phyloP scores from a whole-genome alignment of 2,329 filamentous ascomycete genomes.

The Coniochaeta pulveracea region DNA sequence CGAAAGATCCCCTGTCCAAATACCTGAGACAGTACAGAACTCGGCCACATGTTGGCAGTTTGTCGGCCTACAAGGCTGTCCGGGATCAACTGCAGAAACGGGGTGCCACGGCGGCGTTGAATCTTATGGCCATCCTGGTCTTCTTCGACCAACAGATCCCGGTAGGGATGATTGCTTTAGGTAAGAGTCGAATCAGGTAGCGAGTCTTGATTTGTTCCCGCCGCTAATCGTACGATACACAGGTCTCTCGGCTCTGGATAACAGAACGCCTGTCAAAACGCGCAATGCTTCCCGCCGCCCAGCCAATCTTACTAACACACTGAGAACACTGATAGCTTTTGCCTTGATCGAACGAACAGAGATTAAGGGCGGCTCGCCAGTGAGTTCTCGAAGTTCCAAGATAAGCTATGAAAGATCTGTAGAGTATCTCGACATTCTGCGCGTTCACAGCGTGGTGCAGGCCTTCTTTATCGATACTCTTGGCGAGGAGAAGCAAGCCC shows the following conservation, averaged over 20 bases:
- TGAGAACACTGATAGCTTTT: constrained; percentile 38
- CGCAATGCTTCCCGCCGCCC: constrained; percentile 23
- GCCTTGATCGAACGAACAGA: constrained; percentile 40
- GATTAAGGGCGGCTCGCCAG: constrained; percentile 25
- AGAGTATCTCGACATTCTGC: constrained; percentile 36
- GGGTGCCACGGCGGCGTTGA: constrained; percentile 42
- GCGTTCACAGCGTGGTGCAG: constrained; percentile 40
- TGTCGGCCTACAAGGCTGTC: constrained; percentile 35
- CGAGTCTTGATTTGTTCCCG: no score
- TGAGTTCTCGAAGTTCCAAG: constrained; percentile 27
- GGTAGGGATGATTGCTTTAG: constrained; percentile 52
- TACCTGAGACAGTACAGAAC: constrained; percentile 47
- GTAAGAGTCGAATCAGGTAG: no score
- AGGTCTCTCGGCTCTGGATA: constrained; percentile 34
- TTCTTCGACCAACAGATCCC: constrained; percentile 57
- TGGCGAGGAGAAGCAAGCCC: constrained; percentile 25
- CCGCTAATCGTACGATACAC: no score
- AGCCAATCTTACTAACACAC: constrained; percentile 32
- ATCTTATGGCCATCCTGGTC: constrained; percentile 51
- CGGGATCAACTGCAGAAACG: constrained; percentile 34
- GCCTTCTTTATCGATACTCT: constrained; percentile 38
- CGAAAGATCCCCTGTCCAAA: constrained; percentile 47
- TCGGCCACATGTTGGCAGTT: constrained; percentile 39
- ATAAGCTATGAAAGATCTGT: constrained; percentile 26
- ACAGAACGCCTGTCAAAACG: constrained; percentile 32